Conservation (phyloP, 2,329 filamentous ascomycete species). For the Aspergillus melleus region DNA sequence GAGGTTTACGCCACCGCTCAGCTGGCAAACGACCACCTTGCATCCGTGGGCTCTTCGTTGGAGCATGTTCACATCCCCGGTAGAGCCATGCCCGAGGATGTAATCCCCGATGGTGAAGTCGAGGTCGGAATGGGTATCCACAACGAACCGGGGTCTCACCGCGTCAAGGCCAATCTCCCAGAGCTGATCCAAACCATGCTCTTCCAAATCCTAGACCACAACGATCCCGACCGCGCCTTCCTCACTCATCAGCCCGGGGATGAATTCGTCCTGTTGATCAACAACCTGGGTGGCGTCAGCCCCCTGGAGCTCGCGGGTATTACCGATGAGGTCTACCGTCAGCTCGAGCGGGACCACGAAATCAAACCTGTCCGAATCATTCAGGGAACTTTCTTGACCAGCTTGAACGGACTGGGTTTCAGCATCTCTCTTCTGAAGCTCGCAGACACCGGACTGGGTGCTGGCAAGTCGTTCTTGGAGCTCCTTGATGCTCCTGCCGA, state of each 20-base stretch:
- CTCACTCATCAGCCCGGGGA: constrained; percentile 58
- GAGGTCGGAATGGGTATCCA: constrained; percentile 75
- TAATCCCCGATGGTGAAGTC: constrained; percentile 54
- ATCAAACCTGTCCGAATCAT: constrained; percentile 64
- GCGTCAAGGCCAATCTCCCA: constrained; percentile 50
- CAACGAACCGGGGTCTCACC: constrained; percentile 61
- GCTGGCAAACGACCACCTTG: constrained; percentile 71
- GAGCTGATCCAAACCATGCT: constrained; percentile 63
- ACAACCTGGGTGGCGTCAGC: constrained; percentile 70
- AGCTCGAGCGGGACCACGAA: constrained; percentile 58
- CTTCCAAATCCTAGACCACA: constrained; percentile 60
- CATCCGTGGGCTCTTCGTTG: constrained; percentile 81
- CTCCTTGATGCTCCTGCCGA: constrained; percentile 68
- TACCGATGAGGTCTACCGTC: constrained; percentile 63
- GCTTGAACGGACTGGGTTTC: constrained; percentile 70
- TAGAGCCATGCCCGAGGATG: constrained; percentile 58
- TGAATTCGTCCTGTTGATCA: constrained; percentile 64
- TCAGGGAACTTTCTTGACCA: constrained; percentile 70
- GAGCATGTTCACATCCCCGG: constrained; percentile 94
- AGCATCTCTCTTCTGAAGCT: constrained; percentile 67
- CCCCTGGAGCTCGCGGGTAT: constrained; percentile 67
- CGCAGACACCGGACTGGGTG: constrained; percentile 57
- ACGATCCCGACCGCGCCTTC: constrained; percentile 65
- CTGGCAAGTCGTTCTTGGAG: constrained; percentile 59
- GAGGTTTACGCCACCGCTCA: constrained; percentile 73